These are phyloP conservation scores for Mycotypha africana DNA, from an alignment of 371 early-diverging fungal genomes.

Conservation along the genomic window DNA sequence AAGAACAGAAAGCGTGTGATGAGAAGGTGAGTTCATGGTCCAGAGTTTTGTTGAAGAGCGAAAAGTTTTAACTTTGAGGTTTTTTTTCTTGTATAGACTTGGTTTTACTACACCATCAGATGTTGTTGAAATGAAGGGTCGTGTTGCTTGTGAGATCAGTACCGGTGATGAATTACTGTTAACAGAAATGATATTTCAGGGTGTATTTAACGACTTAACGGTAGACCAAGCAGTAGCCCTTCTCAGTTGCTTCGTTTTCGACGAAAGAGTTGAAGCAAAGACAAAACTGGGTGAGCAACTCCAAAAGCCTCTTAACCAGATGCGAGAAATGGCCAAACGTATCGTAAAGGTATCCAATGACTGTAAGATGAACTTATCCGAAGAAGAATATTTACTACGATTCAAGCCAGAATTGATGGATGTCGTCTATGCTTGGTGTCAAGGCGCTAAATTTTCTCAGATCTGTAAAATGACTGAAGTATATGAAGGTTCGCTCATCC, in stretches of 20 bases:
- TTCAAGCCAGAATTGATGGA: constrained; percentile 96
- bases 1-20: constrained; percentile 87
- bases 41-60: too few species aligned
- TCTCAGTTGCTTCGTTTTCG: constrained; percentile 93
- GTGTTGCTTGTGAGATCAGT: constrained; percentile 99
- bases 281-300: constrained; percentile 69
- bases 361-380: constrained; percentile 79
- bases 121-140: constrained; percentile 95
- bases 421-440: constrained; percentile 94
- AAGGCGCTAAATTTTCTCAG: constrained; percentile 93
- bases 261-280: constrained; percentile 65
- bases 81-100: constrained; percentile 41
- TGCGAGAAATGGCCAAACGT: constrained; percentile 86
- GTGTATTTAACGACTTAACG: constrained; percentile 92
- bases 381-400: constrained; percentile 74
- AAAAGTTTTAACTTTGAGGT: not conserved
- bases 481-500: constrained; percentile 98
- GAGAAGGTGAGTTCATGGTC: constrained; percentile 55
- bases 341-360: constrained; percentile 87
- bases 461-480: constrained; percentile 96
- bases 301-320: constrained; percentile 66
- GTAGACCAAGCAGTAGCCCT: constrained; percentile 90
- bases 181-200: constrained; percentile 99
- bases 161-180: constrained; percentile 96
- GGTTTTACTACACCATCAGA: constrained; percentile 79